A percentile compares a stretch with the other conserved stretches of the same genome.
These are phyloP conservation scores for Colletotrichum sp. DNA, from an alignment of 2,329 filamentous ascomycete genomes.

Conservation along the genomic window DNA sequence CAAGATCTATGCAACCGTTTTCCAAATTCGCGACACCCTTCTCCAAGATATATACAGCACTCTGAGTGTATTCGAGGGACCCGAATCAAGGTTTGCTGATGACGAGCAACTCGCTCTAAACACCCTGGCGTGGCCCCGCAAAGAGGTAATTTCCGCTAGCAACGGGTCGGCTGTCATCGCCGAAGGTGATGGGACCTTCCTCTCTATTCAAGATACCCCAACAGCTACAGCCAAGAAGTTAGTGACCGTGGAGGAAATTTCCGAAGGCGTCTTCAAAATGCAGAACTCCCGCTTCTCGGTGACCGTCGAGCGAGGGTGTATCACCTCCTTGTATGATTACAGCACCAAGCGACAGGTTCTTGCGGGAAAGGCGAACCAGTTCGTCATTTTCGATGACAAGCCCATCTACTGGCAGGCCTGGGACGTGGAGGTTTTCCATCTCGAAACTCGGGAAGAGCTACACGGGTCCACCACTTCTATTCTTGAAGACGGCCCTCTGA, in stretches of 20 bases:
- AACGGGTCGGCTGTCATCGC: slow-evolving; percentile 25
- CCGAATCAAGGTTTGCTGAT: slow-evolving; percentile 56
- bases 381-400: slow-evolving; percentile 73
- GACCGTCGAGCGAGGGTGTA: slow-evolving; percentile 60
- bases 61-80: not conserved
- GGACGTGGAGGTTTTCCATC: slow-evolving; percentile 74
- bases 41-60: not conserved
- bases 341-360: slow-evolving; percentile 62
- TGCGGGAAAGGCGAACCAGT: slow-evolving; percentile 65
- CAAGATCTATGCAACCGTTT: not conserved
- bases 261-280: slow-evolving; percentile 58
- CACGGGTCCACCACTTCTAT: slow-evolving; percentile 55
- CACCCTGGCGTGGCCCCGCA: slow-evolving; percentile 65
- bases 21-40: not conserved
- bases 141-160: slow-evolving; percentile 52
- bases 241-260: slow-evolving; percentile 48
- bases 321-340: slow-evolving; percentile 66
- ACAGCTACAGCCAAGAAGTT: not conserved
- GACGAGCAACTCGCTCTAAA: slow-evolving; percentile 66
- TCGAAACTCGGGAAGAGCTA: slow-evolving; percentile 67
- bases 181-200: slow-evolving; percentile 28
- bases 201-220: slow-evolving; percentile 25
- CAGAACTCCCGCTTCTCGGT: slow-evolving; percentile 60
- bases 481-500: slow-evolving; percentile 53
- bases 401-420: slow-evolving; percentile 75